Evolutionary conservation across 1,284 basidiomycete genomes (phyloP).

Genomic region (Stereum hirsutum): DNA sequence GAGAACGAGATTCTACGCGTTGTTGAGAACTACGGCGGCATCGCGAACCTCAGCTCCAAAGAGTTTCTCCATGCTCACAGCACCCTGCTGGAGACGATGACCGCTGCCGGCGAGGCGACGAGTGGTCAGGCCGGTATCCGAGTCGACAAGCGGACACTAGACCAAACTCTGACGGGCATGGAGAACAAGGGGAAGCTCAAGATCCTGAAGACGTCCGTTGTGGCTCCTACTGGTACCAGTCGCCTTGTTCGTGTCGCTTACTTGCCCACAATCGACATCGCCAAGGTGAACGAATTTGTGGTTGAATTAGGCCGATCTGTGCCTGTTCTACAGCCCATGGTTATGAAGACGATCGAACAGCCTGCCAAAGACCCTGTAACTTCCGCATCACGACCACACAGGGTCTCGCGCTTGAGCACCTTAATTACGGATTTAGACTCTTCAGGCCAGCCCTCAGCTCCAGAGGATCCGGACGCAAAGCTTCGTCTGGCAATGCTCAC

Average conservation of each 20-base stretch:
- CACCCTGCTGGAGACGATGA: conserved; percentile 43
- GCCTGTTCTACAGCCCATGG: conserved; percentile 20
- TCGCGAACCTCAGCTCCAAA: conserved; percentile 53
- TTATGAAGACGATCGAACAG: conserved; percentile 36
- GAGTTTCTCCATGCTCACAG: conserved; percentile 61
- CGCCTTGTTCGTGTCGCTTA: conserved; percentile 53
- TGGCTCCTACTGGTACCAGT: conserved; percentile 39
- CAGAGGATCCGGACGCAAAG: conserved; percentile 25
- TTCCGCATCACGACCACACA: too few relatives aligned
- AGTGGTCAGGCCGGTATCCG: conserved; percentile 58
- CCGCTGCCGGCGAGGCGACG: conserved; percentile 49
- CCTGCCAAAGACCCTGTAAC: too few relatives aligned
- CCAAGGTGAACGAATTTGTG: conserved; percentile 44
- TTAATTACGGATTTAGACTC: too few relatives aligned
- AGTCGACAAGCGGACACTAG: conserved; percentile 66
- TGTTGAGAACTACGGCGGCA: conserved; percentile 52
- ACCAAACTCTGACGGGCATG: conserved; percentile 46
- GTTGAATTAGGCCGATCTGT: conserved; percentile 32
- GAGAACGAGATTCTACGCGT: conserved; percentile 68
- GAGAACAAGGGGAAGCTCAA: conserved; percentile 57
- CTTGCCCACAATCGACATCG: conserved; percentile 42
- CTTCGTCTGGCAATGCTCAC: conserved; percentile 53
- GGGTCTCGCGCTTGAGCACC: too few relatives aligned
- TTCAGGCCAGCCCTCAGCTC: too few relatives aligned
- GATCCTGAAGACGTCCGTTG: conserved; percentile 49